Evolutionary conservation across 345 rosid species (phyloP), one percentile per base, ranked within the genome.

Genomic region (Salix suchowensis): DNA sequence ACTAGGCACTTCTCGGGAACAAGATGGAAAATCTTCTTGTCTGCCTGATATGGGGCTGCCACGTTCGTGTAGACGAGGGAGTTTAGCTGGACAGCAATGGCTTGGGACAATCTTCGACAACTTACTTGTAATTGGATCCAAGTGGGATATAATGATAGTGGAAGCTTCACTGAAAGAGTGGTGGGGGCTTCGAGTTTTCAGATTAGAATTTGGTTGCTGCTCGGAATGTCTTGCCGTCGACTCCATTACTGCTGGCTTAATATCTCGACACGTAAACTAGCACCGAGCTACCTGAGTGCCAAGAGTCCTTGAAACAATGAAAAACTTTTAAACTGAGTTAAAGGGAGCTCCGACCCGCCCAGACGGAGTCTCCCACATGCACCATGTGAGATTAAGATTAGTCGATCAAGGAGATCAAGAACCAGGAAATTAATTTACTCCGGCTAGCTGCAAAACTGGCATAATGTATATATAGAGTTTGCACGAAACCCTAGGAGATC

Each of bases 301-400:
- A 46, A 70, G 48, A 42, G 83, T 26, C 60, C 68, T 85, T 70
- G 82, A 77, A 55, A 80, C 67, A 23, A 32, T 65, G 80, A 32
- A 68, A 77, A 52, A 42, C 62, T 39, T 30, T 21, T 55, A 54
- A 67, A 62, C 71, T 34, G 64, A 48, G 77, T 65, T 73, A 72
- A 67, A 48, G 79, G 78, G 83, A 84, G 87, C 69, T 28, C 36
- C 14, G 72, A 72, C 8, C 32, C 79, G 68, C 28, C 21, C 79
- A 68, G 86, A 85, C 94, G 86, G 91, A 76, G 96, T 89, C 90
- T 84, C 93, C 98, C 92, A 89, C 97, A 85, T 83, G 94, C 70
- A 76, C 85, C 94, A 89, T 88, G 92, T 92, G 91, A 76, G 23
- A 66, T 82, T 61, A 81, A 85, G 85, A 87, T 82, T 79, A 84